phyloP scores from a whole-genome alignment of 768 basidiomycete genomes.

The Rhodotorula paludigena region DNA sequence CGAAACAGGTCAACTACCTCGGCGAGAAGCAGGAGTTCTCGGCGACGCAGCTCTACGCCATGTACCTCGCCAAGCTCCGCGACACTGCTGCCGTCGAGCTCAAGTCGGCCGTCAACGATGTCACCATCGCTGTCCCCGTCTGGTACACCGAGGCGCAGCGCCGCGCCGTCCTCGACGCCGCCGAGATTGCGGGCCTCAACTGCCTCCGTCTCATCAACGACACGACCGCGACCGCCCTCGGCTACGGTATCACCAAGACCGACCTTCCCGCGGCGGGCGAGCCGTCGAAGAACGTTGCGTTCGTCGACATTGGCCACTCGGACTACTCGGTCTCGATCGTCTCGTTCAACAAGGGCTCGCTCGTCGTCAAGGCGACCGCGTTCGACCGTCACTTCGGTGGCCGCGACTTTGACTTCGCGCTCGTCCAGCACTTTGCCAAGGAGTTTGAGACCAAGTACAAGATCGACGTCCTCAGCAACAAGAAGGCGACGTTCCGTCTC shows the following conservation, averaged over 20 bases:
- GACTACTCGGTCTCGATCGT: conserved; percentile 79
- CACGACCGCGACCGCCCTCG: conserved; percentile 88
- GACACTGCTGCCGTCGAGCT: conserved; percentile 82
- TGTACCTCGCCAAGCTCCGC: conserved; percentile 83
- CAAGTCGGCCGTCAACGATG: conserved; percentile 77
- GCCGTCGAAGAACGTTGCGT: conserved; percentile 76
- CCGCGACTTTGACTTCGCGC: conserved; percentile 88
- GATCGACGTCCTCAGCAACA: conserved; percentile 84
- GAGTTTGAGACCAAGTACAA: conserved; percentile 98
- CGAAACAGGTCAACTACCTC: conserved; percentile 71
- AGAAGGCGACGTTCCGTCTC: conserved; percentile 91
- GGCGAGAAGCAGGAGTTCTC: conserved; percentile 75
- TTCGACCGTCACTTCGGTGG: conserved; percentile 93
- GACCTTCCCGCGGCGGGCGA: conserved; percentile 81
- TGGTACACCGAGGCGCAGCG: conserved; percentile 96
- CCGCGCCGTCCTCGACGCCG: conserved; percentile 82
- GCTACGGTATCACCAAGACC: conserved; percentile 97
- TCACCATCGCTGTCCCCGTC: conserved; percentile 92
- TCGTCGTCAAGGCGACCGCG: conserved; percentile 77
- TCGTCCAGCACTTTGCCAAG: conserved; percentile 77
- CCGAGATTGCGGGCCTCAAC: conserved; percentile 81
- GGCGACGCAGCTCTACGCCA: conserved; percentile 82
- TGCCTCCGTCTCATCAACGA: conserved; percentile 94
- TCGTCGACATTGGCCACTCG: conserved; percentile 93
- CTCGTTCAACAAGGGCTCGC: conserved; percentile 89